Percentiles rank a stretch among this genome's conserved stretches.
phyloP scores from a whole-genome alignment of 2,329 filamentous ascomycete species.

The Aspergillus brasiliensis region DNA sequence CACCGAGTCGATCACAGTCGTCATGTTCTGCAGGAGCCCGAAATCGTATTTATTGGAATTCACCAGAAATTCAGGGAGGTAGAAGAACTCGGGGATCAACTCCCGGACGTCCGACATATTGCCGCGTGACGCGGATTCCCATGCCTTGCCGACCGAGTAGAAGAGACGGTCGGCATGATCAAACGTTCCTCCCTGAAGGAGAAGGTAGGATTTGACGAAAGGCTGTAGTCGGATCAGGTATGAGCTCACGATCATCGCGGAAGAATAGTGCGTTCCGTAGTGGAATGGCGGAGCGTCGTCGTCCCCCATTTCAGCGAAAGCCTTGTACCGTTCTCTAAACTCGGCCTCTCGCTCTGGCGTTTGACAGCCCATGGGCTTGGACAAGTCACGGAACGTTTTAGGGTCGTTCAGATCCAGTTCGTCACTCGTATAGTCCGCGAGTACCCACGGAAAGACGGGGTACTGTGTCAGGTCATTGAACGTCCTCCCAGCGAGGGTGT shows the following conservation, averaged over 20 bases:
- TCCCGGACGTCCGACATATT: slow-evolving; percentile 95
- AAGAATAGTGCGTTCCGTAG: slow-evolving; percentile 98
- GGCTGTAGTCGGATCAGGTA: slow-evolving; percentile 94
- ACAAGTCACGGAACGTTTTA: slow-evolving; percentile 82
- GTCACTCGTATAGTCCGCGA: slow-evolving; percentile 93
- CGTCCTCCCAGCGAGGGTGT: slow-evolving; percentile 93
- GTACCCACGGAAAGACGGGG: slow-evolving; percentile 94
- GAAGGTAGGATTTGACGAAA: slow-evolving; percentile 91
- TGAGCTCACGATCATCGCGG: slow-evolving; percentile 96
- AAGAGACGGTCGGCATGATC: slow-evolving; percentile 96
- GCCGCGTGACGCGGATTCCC: slow-evolving; percentile 83
- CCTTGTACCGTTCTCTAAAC: slow-evolving; percentile 81
- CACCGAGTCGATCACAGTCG: slow-evolving; percentile 79
- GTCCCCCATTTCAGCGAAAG: slow-evolving; percentile 88
- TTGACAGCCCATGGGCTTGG: slow-evolving; percentile 96
- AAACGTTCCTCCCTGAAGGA: slow-evolving; percentile 93
- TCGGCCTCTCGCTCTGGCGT: slow-evolving; percentile 72
- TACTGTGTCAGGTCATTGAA: slow-evolving; percentile 99
- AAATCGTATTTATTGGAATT: slow-evolving; percentile 96
- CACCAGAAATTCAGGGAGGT: slow-evolving; percentile 88
- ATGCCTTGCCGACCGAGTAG: slow-evolving; percentile 87
- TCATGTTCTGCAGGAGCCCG: slow-evolving; percentile 78
- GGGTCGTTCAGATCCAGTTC: slow-evolving; percentile 86
- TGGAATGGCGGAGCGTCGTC: slow-evolving; percentile 77
- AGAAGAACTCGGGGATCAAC: slow-evolving; percentile 96